A percentile compares a stretch with the other conserved stretches of the same genome.
These are phyloP conservation scores for Cyclotella kingstonii DNA, from an alignment of 108 stramenopile species.

Conservation along the genomic window DNA sequence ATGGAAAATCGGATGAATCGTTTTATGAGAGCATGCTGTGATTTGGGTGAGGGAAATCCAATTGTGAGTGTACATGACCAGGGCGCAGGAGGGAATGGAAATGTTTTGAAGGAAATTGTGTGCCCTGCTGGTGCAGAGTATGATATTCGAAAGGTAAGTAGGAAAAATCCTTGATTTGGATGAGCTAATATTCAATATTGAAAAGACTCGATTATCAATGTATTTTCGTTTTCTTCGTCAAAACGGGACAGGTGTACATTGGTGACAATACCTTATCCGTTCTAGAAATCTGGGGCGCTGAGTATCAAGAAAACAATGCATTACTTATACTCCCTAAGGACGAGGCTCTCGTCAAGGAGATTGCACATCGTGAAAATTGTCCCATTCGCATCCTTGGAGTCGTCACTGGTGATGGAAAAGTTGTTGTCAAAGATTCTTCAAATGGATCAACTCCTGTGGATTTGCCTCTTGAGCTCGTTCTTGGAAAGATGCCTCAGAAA, in stretches of 20 bases:
- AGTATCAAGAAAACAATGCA: constrained; percentile 99
- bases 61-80: constrained; percentile 98
- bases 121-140: constrained; percentile 96
- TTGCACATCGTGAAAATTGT: constrained; percentile 95
- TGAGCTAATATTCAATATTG: no score
- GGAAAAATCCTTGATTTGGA: not conserved
- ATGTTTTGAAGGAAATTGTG: constrained; percentile 99
- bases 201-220: no score
- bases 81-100: constrained; percentile 99
- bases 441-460: constrained; percentile 94
- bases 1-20: constrained; percentile 99
- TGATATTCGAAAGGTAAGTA: constrained; percentile 89
- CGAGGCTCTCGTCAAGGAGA: constrained; percentile 70
- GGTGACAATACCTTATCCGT: constrained; percentile 96
- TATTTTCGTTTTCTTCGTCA: not conserved
- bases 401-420: constrained; percentile 91
- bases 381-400: constrained; percentile 86
- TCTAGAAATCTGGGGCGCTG: constrained; percentile 98
- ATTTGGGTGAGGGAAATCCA: constrained; percentile 94
- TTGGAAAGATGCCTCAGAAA: constrained; percentile 99
- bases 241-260: constrained; percentile 53
- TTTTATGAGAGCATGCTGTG: constrained; percentile 96
- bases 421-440: constrained; percentile 89
- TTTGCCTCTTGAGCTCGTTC: constrained; percentile 93
- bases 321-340: constrained; percentile 83